A percentile compares a stretch with the other conserved stretches of the same genome.
These are phyloP conservation scores for Solanum hybrid DNA, from an alignment of 305 asterid species.

Conservation along the genomic window DNA sequence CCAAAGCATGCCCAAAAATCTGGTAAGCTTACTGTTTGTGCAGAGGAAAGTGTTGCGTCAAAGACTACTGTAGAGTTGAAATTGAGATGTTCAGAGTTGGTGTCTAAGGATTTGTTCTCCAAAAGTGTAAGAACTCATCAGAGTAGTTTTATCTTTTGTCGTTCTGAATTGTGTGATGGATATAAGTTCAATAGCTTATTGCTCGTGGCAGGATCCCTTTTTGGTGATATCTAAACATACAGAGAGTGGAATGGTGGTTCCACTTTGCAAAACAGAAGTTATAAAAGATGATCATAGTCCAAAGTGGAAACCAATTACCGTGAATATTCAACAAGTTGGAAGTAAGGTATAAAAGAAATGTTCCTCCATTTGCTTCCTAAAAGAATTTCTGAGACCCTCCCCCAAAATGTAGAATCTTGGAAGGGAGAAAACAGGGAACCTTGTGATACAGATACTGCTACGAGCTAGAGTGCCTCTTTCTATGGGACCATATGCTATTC, in stretches of 20 bases:
- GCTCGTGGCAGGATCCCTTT: constrained; percentile 81
- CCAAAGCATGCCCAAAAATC: constrained; percentile 31
- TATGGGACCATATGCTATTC: not conserved
- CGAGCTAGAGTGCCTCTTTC: not conserved
- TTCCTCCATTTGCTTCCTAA: not conserved
- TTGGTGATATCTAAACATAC: constrained; percentile 64
- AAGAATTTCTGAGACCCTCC: not conserved
- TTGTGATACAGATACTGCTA: not conserved
- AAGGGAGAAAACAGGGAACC: not conserved
- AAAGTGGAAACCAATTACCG: constrained; percentile 61
- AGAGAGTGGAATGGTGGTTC: constrained; percentile 62
- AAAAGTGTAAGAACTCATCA: constrained; percentile 58
- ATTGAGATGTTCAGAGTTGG: constrained; percentile 80
- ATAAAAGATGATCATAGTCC: constrained; percentile 75
- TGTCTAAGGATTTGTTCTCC: constrained; percentile 82
- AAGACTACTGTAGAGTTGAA: constrained; percentile 74
- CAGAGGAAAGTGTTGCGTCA: constrained; percentile 79
- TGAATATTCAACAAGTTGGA: constrained; percentile 89
- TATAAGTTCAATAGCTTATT: constrained; percentile 10
- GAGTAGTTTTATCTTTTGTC: constrained; percentile 5
- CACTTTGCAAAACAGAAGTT: constrained; percentile 94
- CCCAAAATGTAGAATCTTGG: not conserved
- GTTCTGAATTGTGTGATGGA: constrained; percentile 17
- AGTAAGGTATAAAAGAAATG: constrained; percentile 62
- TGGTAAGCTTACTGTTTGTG: constrained; percentile 65